Base-by-base conservation (phyloP, 2,329 filamentous ascomycete genomes). In the Cordyceps fumosorosea region DNA sequence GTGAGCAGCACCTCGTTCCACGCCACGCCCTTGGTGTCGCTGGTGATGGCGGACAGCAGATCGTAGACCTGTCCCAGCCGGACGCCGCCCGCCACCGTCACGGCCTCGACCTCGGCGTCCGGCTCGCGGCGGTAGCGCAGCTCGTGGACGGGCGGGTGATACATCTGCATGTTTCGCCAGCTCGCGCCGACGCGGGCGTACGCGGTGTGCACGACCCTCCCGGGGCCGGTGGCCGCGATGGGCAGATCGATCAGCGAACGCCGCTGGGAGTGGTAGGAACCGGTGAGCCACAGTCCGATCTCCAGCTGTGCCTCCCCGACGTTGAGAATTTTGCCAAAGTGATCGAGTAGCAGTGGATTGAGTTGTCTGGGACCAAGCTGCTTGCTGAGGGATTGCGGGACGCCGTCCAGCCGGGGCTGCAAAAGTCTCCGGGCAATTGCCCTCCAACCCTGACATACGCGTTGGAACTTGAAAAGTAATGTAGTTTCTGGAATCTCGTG, bases 171-270 rank as follows among this genome's bases (percentile, higher is more conserved):
- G 44, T 8, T 5, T 37, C 44, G 8, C 55, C 55, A 57, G 55
- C 53, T 56, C 26, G 29, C 44, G 55, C 44, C 55, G 8, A 16
- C 55, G 29, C 55, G 55, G 11, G 55, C 55, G 12, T 57, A 57
- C 3, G 55, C 55, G n/a, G 32, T 12, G 54, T 56, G 54, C 11
- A 56, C 42, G 11, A 20, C 40, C 24, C 54, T 16, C 11, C 42
- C 54, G 0, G 54, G 54, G 12, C 54, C 42, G 3, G 24, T 34
- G 4, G 54, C 47, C 2, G 54, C 54, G 6, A 56, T 56, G 10
- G 54, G 54, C 7, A 56, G 54, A 37, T 56, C 54, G n/a, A 48
- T 48, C 54, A 56, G 11, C 12, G 42, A 56, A n/a, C 42, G 54
- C 54, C 47, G 47, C 4, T 26, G 8, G 8, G 11, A 32, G 26